Evolutionary conservation across 2,329 filamentous ascomycete genomes (phyloP), one percentile per base, ranked within the genome.

Genomic region (Ophiostoma fasciatum): DNA sequence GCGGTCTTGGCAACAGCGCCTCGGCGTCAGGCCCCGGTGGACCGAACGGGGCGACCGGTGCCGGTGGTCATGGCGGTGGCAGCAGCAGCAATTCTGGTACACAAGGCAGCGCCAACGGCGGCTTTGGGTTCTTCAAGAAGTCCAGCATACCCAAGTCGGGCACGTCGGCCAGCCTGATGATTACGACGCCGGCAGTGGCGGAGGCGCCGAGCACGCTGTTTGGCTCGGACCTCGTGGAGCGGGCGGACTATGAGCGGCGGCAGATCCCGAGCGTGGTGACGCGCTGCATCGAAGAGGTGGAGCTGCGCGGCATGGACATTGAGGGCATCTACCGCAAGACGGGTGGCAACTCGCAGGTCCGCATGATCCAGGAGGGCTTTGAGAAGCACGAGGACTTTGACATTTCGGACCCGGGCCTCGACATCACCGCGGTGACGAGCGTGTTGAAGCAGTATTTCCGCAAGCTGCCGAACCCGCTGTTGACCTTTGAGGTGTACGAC

Each of bases 281-380:
- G 32, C 80, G 85, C 32, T 98, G 90, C 58, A 93, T 98, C 46
- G 83, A 94, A 53, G 88, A 98, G 59, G 90, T 98, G 27, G 90
- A 98, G 57, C 63, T 90, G 17, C 78, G 90, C 53, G 90, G 88
- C 58, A 94, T 98, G 83, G 87, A 96, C 49, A 74, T 92, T 47
- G 90, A 96, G 60, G 90, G 90, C 43, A 93, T 98, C 48, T 98
- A 98, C 61, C 78, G 90, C 51, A 98, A 98, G 66, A 94, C 87
- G 34, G 90, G 90, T 39, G 90, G 87, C 46, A 85, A 81, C 49
- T 84, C 82, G 8, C 84, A 92, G 55, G 81, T 94, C 53, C 92
- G 93, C 56, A 68, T 73, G 50, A 82, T 98, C 48, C 83, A 88
- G 51, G 82, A 87, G 46, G 85, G 87, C 11, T 96, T 98, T 53